Base-by-base conservation (phyloP, 352 stramenopile species). In the Peronospora farinosa region DNA sequence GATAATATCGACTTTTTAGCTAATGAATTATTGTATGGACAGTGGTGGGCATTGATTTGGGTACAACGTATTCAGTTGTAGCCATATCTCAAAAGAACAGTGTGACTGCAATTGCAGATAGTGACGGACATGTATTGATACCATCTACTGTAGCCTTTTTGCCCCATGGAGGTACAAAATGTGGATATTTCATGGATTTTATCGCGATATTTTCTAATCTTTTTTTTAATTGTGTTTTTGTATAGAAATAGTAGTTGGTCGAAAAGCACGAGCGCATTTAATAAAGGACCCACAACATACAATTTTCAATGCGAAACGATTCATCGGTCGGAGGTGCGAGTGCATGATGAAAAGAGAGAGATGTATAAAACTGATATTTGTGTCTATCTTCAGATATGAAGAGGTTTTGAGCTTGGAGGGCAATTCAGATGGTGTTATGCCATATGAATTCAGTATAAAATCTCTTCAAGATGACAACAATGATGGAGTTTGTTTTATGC, bases 11-110 rank as follows among this genome's bases (percentile, higher is more conserved):
- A 25, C 19, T 10, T 5, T 16, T 21, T 6, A 2, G 3, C 6
- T 21, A 50, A 45, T 55, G 47, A 55, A 12, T 1, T 2, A 46
- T 7, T 41, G 15, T 39, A 27, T 40, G 12, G 9, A 25, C 9
- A 65, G 78, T 84, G 17, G 65, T 89, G 25, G 78, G 78, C 43
- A 81, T 89, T 32, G 78, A 89, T 43, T 63, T 87, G 11, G 78
- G 78, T 35, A 89, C 78, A 36, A 89, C 78, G 57, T 89, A 86
- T 67, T 89, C 78, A 31, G 73, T 86, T 8, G 78, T 87, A 13
- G 78, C 71, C 13, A 86, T 88, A 45, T 67, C 70, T 1, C 78
- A 82, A 42, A 70, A 75, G 37, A 79, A 75, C 36, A 72, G 73
- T 25, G 69, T 88, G 49, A 86, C 64, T 37, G 66, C 83, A 40